A percentile compares a stretch with the other conserved stretches of the same genome.
Evolutionary conservation across 148 eudicot genomes (phyloP).

Genomic region (Amaranthus hypochondriacus): DNA sequence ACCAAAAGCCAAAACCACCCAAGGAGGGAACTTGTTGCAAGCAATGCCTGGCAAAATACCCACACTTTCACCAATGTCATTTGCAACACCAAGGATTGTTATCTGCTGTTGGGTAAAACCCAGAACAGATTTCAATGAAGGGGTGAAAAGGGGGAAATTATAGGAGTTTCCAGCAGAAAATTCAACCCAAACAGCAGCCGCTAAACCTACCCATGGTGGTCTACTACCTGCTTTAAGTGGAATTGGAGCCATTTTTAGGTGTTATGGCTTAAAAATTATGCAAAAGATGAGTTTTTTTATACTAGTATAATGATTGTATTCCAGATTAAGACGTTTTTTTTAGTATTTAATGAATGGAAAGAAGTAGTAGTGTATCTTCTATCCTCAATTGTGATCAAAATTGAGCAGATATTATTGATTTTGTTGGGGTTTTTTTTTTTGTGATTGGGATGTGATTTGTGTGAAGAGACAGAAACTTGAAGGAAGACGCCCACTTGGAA

Average conservation of each 20-base stretch:
- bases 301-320: too few relatives aligned
- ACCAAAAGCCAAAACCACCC: slow-evolving; percentile 66
- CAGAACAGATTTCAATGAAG: slow-evolving; percentile 60
- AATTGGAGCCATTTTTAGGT: slow-evolving; percentile 14
- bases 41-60: slow-evolving; percentile 89
- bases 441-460: too few relatives aligned
- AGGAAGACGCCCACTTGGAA: too few relatives aligned
- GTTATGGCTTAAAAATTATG: too few relatives aligned
- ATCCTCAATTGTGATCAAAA: too few relatives aligned
- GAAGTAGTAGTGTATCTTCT: too few relatives aligned
- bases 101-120: slow-evolving; percentile 78
- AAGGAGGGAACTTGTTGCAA: slow-evolving; percentile 80
- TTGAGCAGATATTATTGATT: too few relatives aligned
- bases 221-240: slow-evolving; percentile 63
- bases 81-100: slow-evolving; percentile 86
- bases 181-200: slow-evolving; percentile 92
- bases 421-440: too few relatives aligned
- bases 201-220: slow-evolving; percentile 96
- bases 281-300: too few relatives aligned
- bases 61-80: slow-evolving; percentile 81
- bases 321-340: too few relatives aligned
- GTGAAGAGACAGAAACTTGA: too few relatives aligned
- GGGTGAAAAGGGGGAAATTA: slow-evolving; percentile 68
- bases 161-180: slow-evolving; percentile 77
- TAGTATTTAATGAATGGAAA: too few relatives aligned